A percentile compares a stretch with the other conserved stretches of the same genome.
phyloP scores from a whole-genome alignment of 257 asterid genomes.

The Solanum pinnatisectum region DNA sequence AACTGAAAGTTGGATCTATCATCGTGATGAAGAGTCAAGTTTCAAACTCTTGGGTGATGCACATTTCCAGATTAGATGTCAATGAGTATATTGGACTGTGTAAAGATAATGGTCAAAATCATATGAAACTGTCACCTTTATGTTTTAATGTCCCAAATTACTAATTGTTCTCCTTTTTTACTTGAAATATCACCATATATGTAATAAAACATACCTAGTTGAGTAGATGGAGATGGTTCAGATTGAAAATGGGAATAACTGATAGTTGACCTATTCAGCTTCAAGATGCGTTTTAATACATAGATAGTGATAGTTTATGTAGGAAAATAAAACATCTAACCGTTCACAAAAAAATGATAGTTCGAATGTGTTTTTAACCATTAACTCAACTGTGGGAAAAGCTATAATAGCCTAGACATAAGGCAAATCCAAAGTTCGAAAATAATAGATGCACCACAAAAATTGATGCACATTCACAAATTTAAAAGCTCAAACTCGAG shows the following conservation, averaged over 20 bases:
- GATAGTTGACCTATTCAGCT: neutral
- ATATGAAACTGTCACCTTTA: neutral
- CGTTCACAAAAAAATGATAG: no score
- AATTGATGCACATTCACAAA: neutral
- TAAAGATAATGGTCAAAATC: neutral
- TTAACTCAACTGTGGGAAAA: neutral
- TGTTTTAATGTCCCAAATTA: neutral
- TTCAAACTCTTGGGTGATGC: neutral
- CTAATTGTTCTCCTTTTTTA: neutral
- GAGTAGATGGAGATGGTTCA: neutral
- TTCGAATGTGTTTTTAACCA: neutral
- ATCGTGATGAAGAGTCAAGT: neutral
- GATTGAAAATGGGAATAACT: no score
- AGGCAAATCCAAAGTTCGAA: no score
- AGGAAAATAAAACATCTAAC: no score
- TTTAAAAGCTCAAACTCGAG: neutral
- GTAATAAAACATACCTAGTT: no score
- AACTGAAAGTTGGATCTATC: neutral
- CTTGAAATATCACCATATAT: fast-evolving
- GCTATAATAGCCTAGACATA: neutral
- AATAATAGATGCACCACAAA: no score
- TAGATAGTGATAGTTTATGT: no score
- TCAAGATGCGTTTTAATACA: no score
- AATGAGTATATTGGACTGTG: neutral
- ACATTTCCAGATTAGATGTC: neutral